Base-by-base conservation (phyloP, 352 stramenopile species). In the Globisporangium middletonii region DNA sequence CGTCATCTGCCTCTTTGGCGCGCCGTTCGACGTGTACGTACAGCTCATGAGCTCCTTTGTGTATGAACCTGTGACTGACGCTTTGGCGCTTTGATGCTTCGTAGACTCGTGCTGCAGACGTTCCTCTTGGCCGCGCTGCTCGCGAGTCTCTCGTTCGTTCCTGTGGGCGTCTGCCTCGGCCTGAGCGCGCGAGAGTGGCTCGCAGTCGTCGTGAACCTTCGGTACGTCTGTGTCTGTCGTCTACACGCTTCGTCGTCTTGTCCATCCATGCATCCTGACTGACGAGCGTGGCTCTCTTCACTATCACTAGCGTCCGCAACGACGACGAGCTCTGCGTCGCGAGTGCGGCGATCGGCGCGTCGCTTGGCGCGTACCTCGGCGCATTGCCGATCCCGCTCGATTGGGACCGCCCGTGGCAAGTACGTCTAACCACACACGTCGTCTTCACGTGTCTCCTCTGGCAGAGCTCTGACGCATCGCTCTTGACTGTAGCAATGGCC, bases 361-460 rank as follows among this genome's bases (percentile, higher is more conserved):
- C 73, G 16, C 46, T 93, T 4, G 86, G 86, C 45, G 71, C 75
- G 0, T 95, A 92, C 53, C 18, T 90, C 26, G 86, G 86, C 26
- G 83, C 83, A 26, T 53, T 95, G 11, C 79, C 85, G 44, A 90
- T 95, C 63, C 86, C 86, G 2, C 59, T 95, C 7, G 86, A 95
- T 53, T 95, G 86, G 86, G 86, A 95, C 71, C 83, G 83, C 33
- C 86, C 86, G 35, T 95, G 83, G 86, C 86, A 95, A 78, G 80
- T 89, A 69, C 48, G 63, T n/a, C 1, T 23, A 23, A 23, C 23
- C n/a, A 1, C 53, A n/a, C 4, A n/a, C 35, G 16, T 37, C n/a
- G 18, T 8, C 23, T 50, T 9, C 23, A 12, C 56, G 13, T 46
- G 3, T 11, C 43, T 37, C n/a, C 28, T 38, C 16, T 33, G 12